A percentile compares a stretch with the other conserved stretches of the same genome.
phyloP scores from a whole-genome alignment of 768 basidiomycete species.

The Hericium coralloides region DNA sequence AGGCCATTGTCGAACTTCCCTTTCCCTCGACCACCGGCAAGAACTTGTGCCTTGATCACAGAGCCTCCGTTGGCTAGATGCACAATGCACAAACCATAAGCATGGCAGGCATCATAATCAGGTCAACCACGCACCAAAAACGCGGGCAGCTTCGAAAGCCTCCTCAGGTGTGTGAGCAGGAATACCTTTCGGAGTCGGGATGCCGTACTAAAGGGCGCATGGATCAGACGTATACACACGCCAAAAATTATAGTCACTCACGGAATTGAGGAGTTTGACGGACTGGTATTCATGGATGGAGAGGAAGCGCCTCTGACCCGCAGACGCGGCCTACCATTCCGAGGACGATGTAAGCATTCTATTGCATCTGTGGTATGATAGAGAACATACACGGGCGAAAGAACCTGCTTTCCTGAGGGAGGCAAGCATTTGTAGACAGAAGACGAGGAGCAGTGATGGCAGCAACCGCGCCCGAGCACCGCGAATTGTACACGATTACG shows the following conservation, averaged over 20 bases:
- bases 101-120: background rate
- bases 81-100: background rate
- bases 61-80: constrained; percentile 60
- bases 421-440: constrained; percentile 47
- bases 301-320: constrained; percentile 82
- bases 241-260: constrained; percentile 26
- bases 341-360: no score
- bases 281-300: constrained; percentile 99
- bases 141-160: constrained; percentile 81
- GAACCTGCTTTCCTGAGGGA: constrained; percentile 56
- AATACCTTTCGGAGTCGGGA: constrained; percentile 88
- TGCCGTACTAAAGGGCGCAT: constrained; percentile 67
- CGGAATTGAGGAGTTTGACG: constrained; percentile 88
- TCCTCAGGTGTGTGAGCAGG: constrained; percentile 84
- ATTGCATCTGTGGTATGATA: constrained; percentile 4
- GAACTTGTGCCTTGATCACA: constrained; percentile 98
- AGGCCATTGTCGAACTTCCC: constrained; percentile 94
- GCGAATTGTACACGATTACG: constrained; percentile 17
- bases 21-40: constrained; percentile 97
- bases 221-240: background rate
- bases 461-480: background rate
- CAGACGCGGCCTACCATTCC: constrained; percentile 47
- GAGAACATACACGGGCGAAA: constrained; percentile 50
- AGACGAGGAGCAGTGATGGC: constrained; percentile 5
- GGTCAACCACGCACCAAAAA: constrained; percentile 43